Percentiles rank a stretch among this genome's conserved stretches.
These are phyloP conservation scores for Fusarium fracticaudum DNA, from an alignment of 2,329 filamentous ascomycete species.

Conservation along the genomic window DNA sequence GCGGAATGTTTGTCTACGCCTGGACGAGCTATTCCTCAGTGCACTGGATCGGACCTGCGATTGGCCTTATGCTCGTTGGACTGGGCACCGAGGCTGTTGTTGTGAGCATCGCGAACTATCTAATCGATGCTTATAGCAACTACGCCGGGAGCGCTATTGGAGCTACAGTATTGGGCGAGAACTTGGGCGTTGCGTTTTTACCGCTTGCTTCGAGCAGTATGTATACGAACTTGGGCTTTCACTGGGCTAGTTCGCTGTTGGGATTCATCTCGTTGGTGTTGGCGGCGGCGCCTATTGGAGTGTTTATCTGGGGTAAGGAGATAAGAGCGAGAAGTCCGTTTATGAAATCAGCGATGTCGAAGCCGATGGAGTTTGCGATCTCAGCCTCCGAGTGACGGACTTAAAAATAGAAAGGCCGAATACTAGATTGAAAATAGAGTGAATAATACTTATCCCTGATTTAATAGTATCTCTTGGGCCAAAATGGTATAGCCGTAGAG, in stretches of 20 bases:
- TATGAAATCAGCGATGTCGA: slow-evolving; percentile 20
- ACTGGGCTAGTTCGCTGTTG: slow-evolving; percentile 26
- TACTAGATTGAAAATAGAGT: no score
- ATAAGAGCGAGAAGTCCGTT: slow-evolving; percentile 27
- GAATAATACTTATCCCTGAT: no score
- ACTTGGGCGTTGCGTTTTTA: slow-evolving; percentile 22
- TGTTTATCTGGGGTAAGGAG: slow-evolving; percentile 25
- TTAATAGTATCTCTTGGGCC: no score
- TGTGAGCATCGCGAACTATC: slow-evolving; percentile 25
- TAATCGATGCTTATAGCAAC: slow-evolving; percentile 25
- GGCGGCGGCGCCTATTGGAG: slow-evolving; percentile 16
- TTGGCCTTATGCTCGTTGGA: slow-evolving; percentile 21
- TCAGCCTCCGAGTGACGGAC: neutral
- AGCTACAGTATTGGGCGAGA: slow-evolving; percentile 16
- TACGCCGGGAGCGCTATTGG: slow-evolving; percentile 29
- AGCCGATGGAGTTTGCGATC: slow-evolving; percentile 12
- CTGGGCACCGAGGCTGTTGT: slow-evolving; percentile 22
- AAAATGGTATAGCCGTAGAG: fast-evolving
- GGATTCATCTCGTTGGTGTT: slow-evolving; percentile 17
- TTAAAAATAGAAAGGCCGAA: no score
- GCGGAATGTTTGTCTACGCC: slow-evolving; percentile 27
- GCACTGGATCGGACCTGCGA: slow-evolving; percentile 13
- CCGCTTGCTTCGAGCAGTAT: slow-evolving; percentile 26
- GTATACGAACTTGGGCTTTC: slow-evolving; percentile 28
- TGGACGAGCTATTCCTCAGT: slow-evolving; percentile 23